These are phyloP conservation scores for Talaromyces sp. DNA, from an alignment of 2,329 filamentous ascomycete species.

Conservation along the genomic window DNA sequence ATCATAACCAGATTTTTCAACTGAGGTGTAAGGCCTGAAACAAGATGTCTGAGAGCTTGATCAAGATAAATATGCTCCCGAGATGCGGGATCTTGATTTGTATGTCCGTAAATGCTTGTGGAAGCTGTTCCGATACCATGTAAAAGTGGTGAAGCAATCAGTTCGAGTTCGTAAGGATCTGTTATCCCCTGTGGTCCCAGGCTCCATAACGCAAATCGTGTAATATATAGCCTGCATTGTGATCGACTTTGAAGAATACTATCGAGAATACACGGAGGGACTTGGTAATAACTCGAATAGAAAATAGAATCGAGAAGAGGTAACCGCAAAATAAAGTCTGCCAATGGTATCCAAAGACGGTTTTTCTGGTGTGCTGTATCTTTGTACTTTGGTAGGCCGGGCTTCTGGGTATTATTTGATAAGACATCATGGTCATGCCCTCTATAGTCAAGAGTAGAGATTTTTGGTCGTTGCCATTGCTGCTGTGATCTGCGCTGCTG, in stretches of 20 bases:
- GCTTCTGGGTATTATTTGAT: neutral
- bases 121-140: conserved; percentile 1
- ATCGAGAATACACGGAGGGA: neutral
- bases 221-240: conserved; percentile 5
- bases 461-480: neutral
- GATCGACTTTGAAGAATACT: neutral
- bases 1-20: neutral
- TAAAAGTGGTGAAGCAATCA: neutral
- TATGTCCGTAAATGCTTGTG: neutral
- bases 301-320: neutral
- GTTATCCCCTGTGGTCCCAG: neutral
- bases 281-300: neutral
- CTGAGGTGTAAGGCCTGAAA: neutral
- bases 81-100: neutral
- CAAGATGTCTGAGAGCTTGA: neutral
- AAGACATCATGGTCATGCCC: neutral
- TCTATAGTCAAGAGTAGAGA: conserved; percentile 1
- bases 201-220: neutral
- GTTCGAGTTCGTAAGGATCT: conserved; percentile 1
- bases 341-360: neutral
- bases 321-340: neutral
- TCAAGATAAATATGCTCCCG: neutral
- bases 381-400: neutral
- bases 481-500: neutral
- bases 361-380: neutral